Percentiles rank a stretch among this genome's conserved stretches.
phyloP scores from a whole-genome alignment of 305 asterid species.

The Fraxinus velutina region DNA sequence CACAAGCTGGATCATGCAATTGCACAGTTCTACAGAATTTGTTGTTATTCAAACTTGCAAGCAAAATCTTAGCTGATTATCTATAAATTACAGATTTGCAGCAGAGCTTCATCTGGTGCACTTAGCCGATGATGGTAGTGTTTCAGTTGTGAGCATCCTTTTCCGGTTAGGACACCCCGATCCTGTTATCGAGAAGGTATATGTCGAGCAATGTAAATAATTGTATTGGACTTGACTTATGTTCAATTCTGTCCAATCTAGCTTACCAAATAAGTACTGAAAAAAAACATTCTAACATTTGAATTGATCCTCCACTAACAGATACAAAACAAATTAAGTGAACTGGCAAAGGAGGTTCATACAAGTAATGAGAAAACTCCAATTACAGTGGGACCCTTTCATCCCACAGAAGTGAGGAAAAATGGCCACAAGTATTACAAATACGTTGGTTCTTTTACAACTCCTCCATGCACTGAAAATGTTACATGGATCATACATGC shows the following conservation, averaged over 20 bases:
- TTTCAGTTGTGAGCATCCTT: conserved; percentile 31
- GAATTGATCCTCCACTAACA: conserved; percentile 10
- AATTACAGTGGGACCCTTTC: conserved; percentile 39
- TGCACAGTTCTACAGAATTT: neutral
- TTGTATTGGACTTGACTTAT: neutral
- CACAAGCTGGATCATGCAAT: neutral
- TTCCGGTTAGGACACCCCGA: conserved; percentile 31
- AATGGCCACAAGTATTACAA: conserved; percentile 45
- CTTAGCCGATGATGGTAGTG: conserved; percentile 28
- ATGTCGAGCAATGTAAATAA: neutral
- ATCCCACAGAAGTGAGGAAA: conserved; percentile 47
- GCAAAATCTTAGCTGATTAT: neutral
- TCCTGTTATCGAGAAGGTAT: conserved; percentile 36
- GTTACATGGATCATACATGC: conserved; percentile 49
- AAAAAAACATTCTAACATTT: neutral
- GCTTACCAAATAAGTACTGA: neutral
- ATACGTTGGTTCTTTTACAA: conserved; percentile 56
- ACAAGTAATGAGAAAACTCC: conserved; percentile 33
- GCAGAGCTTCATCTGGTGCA: conserved; percentile 47
- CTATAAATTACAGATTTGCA: conserved; percentile 23
- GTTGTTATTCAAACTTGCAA: neutral
- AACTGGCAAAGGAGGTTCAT: conserved; percentile 40
- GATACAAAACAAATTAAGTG: conserved; percentile 43
- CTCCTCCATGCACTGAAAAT: conserved; percentile 67
- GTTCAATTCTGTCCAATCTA: neutral